Evolutionary conservation across 768 basidiomycete genomes (phyloP), one percentile per base, ranked within the genome.

Genomic region (Tricholoma hemisulphureum): DNA sequence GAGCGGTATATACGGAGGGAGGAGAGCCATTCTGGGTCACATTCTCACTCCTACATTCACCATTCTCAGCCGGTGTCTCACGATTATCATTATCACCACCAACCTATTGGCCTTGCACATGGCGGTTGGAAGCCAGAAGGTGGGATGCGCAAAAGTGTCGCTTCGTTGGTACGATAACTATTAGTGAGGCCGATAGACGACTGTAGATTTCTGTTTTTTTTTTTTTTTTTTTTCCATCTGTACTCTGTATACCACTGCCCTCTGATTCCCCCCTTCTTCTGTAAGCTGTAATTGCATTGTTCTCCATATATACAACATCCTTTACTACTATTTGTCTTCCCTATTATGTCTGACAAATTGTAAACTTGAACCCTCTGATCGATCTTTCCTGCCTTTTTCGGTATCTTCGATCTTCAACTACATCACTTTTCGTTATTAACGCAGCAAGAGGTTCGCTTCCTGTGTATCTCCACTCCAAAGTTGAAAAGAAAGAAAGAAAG

Each of bases 61-160:
- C 75, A 80, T 11, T 71, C 77, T 0, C 77, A 76, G 57, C 70
- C 73, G 2, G 61, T 75, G 10, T 16, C 72, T 18, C 70, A 67
- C 26, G 75, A 75, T 20, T 81, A 81, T 45, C 61, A 70, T 0
- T 80, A 82, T 58, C 75, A 80, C 31, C 69, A 45, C 13, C 66
- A 76, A 51, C 57, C 74, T 9, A 57, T 76, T 20, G 67, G 75
- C 0, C 67, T 82, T 4, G 73, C 72, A 4, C 76, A 76, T 55
- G 66, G 72, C 11, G 69, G 70, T 2, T 82, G 83, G 83, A 83
- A 80, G 64, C 62, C 75, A 37, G 81, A 83, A 29, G 65, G 68
- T 6, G 71, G 72, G 14, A 51, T 84, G 61, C 72, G 80, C n/a
- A 75, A 73, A 58, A 72, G 70, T n/a, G 65, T 77, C 7, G 77